Evolutionary conservation across 169 alveolate genomes (phyloP), one percentile per base, ranked within the genome.

Genomic region (Sarcocystis neurona): DNA sequence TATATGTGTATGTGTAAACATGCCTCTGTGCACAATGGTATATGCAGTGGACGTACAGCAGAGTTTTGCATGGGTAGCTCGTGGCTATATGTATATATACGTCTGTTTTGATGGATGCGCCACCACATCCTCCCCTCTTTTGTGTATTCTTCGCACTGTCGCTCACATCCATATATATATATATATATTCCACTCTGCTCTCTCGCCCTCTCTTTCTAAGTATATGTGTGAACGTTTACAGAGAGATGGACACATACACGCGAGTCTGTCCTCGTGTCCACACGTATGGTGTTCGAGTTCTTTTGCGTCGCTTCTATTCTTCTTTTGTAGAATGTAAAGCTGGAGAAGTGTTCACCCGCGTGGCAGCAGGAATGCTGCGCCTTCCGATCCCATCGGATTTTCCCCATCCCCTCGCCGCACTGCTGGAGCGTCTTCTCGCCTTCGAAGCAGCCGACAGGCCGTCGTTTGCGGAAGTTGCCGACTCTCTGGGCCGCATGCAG

Each of bases 301-400:
- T 63, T 53, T 53, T 53, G 30, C 20, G 30, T 20, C 63, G 30
- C 10, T 20, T 53, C 63, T 27, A 4, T 37, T 8, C 0, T 6
- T 37, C 10, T 72, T 32, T 10, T 34, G 15, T 39, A 72, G 80
- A 53, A 3, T 43, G 34, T 20, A 12, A 47, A 30, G 80, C 80
- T 0, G 80, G 80, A 47, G 34, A n/a, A 30, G 80, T 72, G 34
- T 72, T 39, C 80, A 43, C 53, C 32, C 80, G 53, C 3, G 80
- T 72, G 12, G 80, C 80, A 10, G 80, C 80, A 37, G 80, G 80
- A 2, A 32, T 30, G 18, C 27, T 72, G 80, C 27, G 80, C 32
- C 80, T 72, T 10, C 56, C 12, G 44, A 34, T 43, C 27, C 80
- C 80, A n/a, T 72, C 80, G n/a, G 80, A 72, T 18, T 43, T 72